Evolutionary conservation across 352 stramenopile genomes (phyloP), one percentile per base, ranked within the genome.

Genomic region (Phytophthora citricola): DNA sequence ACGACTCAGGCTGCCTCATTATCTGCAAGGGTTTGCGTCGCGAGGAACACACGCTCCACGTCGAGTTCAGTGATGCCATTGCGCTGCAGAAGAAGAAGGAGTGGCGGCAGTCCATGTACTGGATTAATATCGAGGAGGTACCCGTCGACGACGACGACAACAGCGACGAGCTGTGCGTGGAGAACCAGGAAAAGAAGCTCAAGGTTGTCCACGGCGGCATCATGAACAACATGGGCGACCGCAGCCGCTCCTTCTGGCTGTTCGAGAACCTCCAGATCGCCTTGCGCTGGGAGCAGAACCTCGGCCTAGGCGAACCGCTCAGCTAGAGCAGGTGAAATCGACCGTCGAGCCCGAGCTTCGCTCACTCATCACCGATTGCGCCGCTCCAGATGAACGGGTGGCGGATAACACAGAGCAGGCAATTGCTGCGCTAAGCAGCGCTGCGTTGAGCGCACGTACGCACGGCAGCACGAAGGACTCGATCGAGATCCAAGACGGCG

Each of bases 141-240:
- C 27, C 57, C 4, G 34, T 38, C 5, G 46, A 53, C 15, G 63
- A 70, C 39, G 47, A 65, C 34, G 60, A 68, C 51, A 67, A 58
- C 31, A 58, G 45, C 26, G 55, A 70, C 17, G 68, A 66, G 14
- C 22, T 36, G 10, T 45, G 31, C 24, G 44, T 9, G 8, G 34
- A 63, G 22, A 58, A 54, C 31, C 32, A 63, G 56, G 54, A 71
- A 24, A 69, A 66, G 47, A 62, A 63, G 48, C 59, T 76, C 38
- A 72, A 67, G 54, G 64, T 85, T n/a, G 76, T 79, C 20, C 76
- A 85, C 45, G 76, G 76, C 53, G 76, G 76, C 49, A 81, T 81
- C 52, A 85, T 85, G 76, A 85, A 82, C 54, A 82, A 85, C 63
- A 85, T 85, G 76, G 76, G 76, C 47, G 74, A 85, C 50, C 76